Conservation (phyloP, 495 filamentous ascomycete species). For the Copromyces sp. region DNA sequence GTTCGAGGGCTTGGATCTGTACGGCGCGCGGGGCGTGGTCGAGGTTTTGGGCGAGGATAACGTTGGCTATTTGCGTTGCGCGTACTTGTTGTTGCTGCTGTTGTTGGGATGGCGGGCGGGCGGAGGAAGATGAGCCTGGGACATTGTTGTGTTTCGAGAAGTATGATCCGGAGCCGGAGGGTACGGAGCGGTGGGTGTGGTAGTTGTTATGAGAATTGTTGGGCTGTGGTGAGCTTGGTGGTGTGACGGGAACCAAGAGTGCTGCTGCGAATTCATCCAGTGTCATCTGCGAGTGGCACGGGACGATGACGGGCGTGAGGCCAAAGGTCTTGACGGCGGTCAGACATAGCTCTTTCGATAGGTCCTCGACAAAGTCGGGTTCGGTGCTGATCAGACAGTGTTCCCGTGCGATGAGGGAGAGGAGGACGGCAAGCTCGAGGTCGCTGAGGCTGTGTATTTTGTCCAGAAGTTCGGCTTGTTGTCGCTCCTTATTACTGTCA, state of each 20-base stretch:
- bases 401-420: conserved; percentile 68
- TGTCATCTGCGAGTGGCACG: conserved; percentile 60
- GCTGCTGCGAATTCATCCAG: conserved; percentile 69
- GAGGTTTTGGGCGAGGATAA: conserved; percentile 73
- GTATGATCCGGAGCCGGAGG: background rate
- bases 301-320: conserved; percentile 53
- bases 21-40: conserved; percentile 56
- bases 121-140: background rate
- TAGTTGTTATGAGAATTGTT: background rate
- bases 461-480: conserved; percentile 35
- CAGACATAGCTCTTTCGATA: conserved; percentile 63
- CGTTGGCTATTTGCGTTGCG: conserved; percentile 54
- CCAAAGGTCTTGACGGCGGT: conserved; percentile 61
- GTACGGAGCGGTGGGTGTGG: background rate
- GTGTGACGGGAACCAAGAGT: conserved; percentile 42
- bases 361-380: conserved; percentile 45
- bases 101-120: background rate
- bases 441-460: conserved; percentile 70
- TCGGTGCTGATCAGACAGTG: conserved; percentile 83
- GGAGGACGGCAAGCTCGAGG: conserved; percentile 74
- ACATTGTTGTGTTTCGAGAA: background rate
- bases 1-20: conserved; percentile 84
- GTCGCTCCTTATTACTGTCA: conserved; percentile 10
- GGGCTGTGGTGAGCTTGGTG: conserved; percentile 6
- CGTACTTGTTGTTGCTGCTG: conserved; percentile 1